A percentile compares a stretch with the other conserved stretches of the same genome.
phyloP scores from a whole-genome alignment of 2,329 filamentous ascomycete species.

The Monosporascus sp. region DNA sequence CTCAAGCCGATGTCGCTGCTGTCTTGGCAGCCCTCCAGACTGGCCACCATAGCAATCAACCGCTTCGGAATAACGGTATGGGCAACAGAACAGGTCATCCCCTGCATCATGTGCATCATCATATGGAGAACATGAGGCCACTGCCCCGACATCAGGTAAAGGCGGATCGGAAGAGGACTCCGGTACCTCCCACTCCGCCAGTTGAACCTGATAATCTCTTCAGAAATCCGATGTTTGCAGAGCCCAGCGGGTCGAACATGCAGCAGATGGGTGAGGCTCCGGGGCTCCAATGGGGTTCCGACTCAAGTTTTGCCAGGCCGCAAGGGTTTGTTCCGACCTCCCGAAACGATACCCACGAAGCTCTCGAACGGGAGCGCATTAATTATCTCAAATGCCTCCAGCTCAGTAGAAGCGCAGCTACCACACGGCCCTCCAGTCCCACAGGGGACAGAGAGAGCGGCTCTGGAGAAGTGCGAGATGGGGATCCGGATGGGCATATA shows the following conservation, averaged over 20 bases:
- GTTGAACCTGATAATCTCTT: conserved; percentile 26
- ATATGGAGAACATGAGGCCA: conserved; percentile 13
- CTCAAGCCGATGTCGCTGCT: conserved; percentile 22
- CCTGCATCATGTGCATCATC: conserved; percentile 11
- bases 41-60: conserved; percentile 17
- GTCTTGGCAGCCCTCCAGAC: conserved; percentile 25
- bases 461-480: conserved; percentile 16
- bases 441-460: conserved; percentile 22
- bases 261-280: conserved; percentile 29
- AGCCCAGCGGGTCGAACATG: conserved; percentile 9
- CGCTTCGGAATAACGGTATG: conserved; percentile 9
- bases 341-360: conserved; percentile 52
- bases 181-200: conserved; percentile 18
- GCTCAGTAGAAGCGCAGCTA: conserved; percentile 51
- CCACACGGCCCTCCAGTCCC: conserved; percentile 56
- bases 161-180: conserved; percentile 10
- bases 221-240: conserved; percentile 36
- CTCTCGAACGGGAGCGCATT: conserved; percentile 49
- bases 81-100: conserved; percentile 10
- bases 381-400: conserved; percentile 53
- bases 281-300: conserved; percentile 62
- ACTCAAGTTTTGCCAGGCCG: conserved; percentile 53
- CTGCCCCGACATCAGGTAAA: conserved; percentile 10
- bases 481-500: conserved; percentile 17
- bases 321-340: conserved; percentile 55